Base-by-base conservation (phyloP, 2,329 filamentous ascomycete species). In the Botrytis squamosa region DNA sequence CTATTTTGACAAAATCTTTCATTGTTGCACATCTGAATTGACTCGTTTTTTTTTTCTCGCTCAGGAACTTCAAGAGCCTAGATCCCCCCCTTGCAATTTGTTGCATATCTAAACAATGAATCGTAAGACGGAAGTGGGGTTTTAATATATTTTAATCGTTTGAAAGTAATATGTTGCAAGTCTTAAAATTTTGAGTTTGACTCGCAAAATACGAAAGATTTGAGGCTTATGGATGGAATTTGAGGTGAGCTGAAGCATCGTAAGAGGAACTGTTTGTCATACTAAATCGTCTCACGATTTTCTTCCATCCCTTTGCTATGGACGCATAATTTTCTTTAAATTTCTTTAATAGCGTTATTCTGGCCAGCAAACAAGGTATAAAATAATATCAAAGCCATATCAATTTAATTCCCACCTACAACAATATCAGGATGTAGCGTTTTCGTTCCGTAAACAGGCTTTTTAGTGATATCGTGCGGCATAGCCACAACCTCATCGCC, bases 361-460 rank as follows among this genome's bases (percentile, higher is more conserved):
- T 40, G 65, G 25, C 33, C 16, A 67, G 33, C 36, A 40, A 12
- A 55, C 12, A 22, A 20, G 64, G 25, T 22, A 55, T 49, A 22
- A 29, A 40, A 52, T 29, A 4, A 25, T 12, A 25, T 10, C 14
- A 22, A 22, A 38, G 7, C n/a, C 18, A 33, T 9, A 57, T 29
- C n/a, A 57, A 29, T 60, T 9, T 52, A 69, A 60, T 60, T 9
- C 18, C 63, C 71, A 36, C 40, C 18, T 20, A 72, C 71, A 59
- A 46, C 33, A 36, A 79, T 73, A 3, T 77, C 76, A 33, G 76
- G 73, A 74, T 79, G 77, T 33, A 72, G 14, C 25, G 75, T 78
- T 70, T 75, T 76, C 38, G 74, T 20, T 12, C 76, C 76, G 70
- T 77, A 80, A 18, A 46, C 74, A 10, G 79, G 79, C 16, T 78